Evolutionary conservation across 768 basidiomycete species (phyloP), one percentile per base, ranked within the genome.

Genomic region (Pulveroboletus sp.): DNA sequence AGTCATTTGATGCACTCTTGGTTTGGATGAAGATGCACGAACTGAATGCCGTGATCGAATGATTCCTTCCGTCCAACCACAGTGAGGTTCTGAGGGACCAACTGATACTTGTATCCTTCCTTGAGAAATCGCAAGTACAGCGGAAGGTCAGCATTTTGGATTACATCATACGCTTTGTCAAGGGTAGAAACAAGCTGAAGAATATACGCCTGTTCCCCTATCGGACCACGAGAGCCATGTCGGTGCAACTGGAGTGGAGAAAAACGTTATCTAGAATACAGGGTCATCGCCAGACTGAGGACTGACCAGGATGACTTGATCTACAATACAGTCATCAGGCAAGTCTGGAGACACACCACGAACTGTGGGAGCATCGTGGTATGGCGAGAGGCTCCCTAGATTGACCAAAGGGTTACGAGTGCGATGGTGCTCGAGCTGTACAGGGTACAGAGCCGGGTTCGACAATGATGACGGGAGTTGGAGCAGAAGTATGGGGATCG

Each of bases 141-240:
- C 2, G 74, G 69, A 3, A 75, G 66, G 18, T 62, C 43, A 39
- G 66, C 60, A 26, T 47, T 55, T 45, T 58, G 49, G 35, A 72
- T 65, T 27, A 49, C 43, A 2, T 60, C 58, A 13, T 47, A 43
- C 8, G 61, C 49, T 38, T 57, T 48, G 3, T 56, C 54, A 6
- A 75, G 66, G 43, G 68, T 71, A 13, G 49, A 39, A 14, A 62
- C 64, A 30, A 76, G 67, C 44, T 65, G 46, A 1, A 56, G 53
- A 41, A 73, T 69, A 51, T 57, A 66, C 26, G 14, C 6, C 14
- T 59, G 59, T 59, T 66, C 65, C 5, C 32, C 44, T 13, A 52
- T 54, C 13, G 71, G 73, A 53, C 63, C 69, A 36, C 73, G 72
- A 46, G 68, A 69, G 21, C 75, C 75, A 49, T 76, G 75, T 15